Percentiles rank a stretch among this genome's conserved stretches.
Conservation (phyloP, 169 alveolate genomes). For the Toxoplasma gondii region DNA sequence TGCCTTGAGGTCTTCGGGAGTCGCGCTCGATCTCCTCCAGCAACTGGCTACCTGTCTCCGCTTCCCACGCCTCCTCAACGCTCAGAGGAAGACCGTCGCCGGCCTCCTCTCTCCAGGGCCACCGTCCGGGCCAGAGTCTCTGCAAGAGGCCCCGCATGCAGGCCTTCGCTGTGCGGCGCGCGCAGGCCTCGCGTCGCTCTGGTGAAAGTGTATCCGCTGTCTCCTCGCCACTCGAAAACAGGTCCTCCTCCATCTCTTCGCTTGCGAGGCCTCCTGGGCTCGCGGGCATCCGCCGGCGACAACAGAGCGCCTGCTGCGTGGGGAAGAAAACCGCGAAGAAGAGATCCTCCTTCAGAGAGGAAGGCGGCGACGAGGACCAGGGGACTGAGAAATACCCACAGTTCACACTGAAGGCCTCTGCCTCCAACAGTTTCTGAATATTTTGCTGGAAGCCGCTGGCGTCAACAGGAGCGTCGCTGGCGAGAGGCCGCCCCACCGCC, state of each 20-base stretch:
- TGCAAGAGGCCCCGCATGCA: background rate
- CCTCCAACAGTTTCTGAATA: background rate
- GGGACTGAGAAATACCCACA: background rate
- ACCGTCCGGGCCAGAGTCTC: background rate
- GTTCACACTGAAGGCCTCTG: background rate
- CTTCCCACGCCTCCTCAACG: background rate
- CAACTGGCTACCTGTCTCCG: background rate
- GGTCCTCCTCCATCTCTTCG: background rate
- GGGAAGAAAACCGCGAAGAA: conserved; percentile 6
- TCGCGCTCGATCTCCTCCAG: background rate
- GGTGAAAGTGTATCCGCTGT: background rate
- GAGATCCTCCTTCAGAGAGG: background rate
- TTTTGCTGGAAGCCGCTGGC: background rate
- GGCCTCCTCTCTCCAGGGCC: background rate
- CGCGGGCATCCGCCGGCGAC: background rate
- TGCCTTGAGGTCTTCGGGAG: background rate
- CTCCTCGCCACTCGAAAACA: background rate
- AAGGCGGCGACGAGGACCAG: background rate
- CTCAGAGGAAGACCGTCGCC: background rate
- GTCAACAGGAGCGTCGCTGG: background rate
- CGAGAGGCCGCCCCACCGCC: background rate
- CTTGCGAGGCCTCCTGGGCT: background rate
- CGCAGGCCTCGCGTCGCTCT: background rate
- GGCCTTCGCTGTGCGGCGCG: background rate
- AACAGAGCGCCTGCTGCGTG: background rate